Percentiles rank a stretch among this genome's conserved stretches.
phyloP scores from a whole-genome alignment of 192 early-diverging fungal species.

The Coemansia biformis region DNA sequence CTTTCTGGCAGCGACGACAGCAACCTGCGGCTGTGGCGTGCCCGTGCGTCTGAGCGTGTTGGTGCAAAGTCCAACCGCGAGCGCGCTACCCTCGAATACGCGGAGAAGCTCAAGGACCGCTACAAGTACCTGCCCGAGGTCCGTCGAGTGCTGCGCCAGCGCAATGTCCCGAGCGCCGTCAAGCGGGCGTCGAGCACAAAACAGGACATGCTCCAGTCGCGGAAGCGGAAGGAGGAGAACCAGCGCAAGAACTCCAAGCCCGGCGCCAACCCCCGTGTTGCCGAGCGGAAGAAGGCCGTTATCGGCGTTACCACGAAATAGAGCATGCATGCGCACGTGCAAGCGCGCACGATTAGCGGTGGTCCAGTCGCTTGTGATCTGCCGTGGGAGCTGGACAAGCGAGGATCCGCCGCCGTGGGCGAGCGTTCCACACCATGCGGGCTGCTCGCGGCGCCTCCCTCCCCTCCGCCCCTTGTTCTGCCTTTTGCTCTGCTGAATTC shows the following conservation, averaged over 20 bases:
- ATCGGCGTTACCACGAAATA: slow-evolving; percentile 55
- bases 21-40: slow-evolving; percentile 96
- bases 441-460: too few species aligned
- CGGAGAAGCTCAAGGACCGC: slow-evolving; percentile 84
- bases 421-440: too few species aligned
- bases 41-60: slow-evolving; percentile 81
- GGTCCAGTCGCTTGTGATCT: too few species aligned
- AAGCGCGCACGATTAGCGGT: too few species aligned
- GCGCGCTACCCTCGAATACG: slow-evolving; percentile 70
- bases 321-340: neutral
- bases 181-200: slow-evolving; percentile 75
- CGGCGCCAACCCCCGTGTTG: slow-evolving; percentile 52
- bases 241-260: slow-evolving; percentile 76
- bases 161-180: slow-evolving; percentile 79
- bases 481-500: too few species aligned
- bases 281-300: slow-evolving; percentile 68
- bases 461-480: too few species aligned
- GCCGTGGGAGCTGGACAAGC: too few species aligned
- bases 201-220: slow-evolving; percentile 71
- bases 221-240: slow-evolving; percentile 87
- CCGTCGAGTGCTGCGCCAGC: slow-evolving; percentile 78
- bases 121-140: slow-evolving; percentile 91
- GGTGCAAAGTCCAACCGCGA: slow-evolving; percentile 73
- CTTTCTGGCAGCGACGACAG: slow-evolving; percentile 96
- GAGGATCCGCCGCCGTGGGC: too few species aligned